Conservation (phyloP, 1,139 yeast genomes). For the Candida pseudoviswanathii region DNA sequence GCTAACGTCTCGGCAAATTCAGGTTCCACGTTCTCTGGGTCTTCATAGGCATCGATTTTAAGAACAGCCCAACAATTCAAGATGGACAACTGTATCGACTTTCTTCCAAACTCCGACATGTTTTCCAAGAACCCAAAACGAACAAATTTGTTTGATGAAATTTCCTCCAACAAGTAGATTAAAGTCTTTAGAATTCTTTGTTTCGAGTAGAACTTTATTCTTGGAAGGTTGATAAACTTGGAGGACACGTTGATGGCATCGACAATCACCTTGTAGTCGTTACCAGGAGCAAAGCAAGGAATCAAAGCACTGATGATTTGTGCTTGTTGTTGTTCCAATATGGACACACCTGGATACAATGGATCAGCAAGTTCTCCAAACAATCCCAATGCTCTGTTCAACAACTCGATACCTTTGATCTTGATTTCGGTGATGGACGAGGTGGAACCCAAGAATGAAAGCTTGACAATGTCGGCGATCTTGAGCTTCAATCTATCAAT, state of each 20-base stretch:
- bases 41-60: slow-evolving; percentile 49
- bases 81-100: slow-evolving; percentile 67
- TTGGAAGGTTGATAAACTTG: slow-evolving; percentile 59
- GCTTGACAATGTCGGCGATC: slow-evolving; percentile 72
- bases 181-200: slow-evolving; percentile 70
- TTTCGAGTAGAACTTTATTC: slow-evolving; percentile 51
- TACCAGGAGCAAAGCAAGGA: slow-evolving; percentile 81
- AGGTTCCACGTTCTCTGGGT: slow-evolving; percentile 33
- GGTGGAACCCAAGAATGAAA: slow-evolving; percentile 86
- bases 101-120: slow-evolving; percentile 56
- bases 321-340: slow-evolving; percentile 91
- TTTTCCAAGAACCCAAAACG: slow-evolving; percentile 46
- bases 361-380: slow-evolving; percentile 73
- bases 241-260: slow-evolving; percentile 82
- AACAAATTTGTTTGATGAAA: slow-evolving; percentile 47
- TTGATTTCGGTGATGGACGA: slow-evolving; percentile 65
- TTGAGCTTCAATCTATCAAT: slow-evolving; percentile 47
- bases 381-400: slow-evolving; percentile 44
- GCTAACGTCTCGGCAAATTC: slow-evolving; percentile 48
- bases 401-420: slow-evolving; percentile 63
- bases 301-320: slow-evolving; percentile 88
- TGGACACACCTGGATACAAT: slow-evolving; percentile 66
- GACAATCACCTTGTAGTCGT: slow-evolving; percentile 73
- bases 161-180: slow-evolving; percentile 67
- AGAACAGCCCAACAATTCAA: slow-evolving; percentile 90